A percentile compares a stretch with the other conserved stretches of the same genome.
Conservation (phyloP, 2,329 filamentous ascomycete genomes). For the Ascochyta fabae region DNA sequence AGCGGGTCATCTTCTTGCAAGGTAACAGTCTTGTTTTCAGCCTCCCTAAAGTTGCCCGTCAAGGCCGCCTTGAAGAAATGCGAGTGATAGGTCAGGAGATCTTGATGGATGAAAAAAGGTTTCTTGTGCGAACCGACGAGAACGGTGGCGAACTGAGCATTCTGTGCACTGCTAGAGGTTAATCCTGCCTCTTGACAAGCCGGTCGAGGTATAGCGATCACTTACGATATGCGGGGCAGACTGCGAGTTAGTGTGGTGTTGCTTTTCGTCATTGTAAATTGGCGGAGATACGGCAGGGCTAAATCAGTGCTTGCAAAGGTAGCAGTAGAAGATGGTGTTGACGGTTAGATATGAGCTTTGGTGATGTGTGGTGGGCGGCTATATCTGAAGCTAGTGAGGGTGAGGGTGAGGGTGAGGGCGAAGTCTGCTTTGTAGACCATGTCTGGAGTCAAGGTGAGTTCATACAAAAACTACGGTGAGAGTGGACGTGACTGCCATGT, state of each 20-base stretch:
- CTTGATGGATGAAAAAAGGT: background rate
- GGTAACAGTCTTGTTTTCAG: constrained; percentile 14
- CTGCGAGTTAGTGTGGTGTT: background rate
- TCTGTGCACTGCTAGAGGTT: background rate
- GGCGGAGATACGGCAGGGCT: background rate
- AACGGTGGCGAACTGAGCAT: background rate
- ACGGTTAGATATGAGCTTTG: background rate
- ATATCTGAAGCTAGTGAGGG: background rate
- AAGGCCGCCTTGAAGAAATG: background rate
- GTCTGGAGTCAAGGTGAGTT: background rate
- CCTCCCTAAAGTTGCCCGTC: constrained; percentile 19
- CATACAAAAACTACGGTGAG: background rate
- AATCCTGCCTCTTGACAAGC: background rate
- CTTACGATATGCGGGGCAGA: background rate
- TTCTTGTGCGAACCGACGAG: background rate
- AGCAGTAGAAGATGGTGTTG: background rate
- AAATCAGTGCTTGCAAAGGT: background rate
- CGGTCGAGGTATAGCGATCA: background rate
- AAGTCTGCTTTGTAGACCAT: background rate
- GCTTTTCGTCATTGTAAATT: background rate
- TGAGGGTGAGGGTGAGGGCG: background rate
- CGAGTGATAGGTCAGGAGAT: constrained; percentile 1
- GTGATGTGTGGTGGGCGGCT: background rate
- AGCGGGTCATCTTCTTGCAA: constrained; percentile 5
- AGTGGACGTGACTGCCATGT: background rate